Base-by-base conservation (phyloP, 1,284 basidiomycete genomes). In the Megacollybia platyphylla region DNA sequence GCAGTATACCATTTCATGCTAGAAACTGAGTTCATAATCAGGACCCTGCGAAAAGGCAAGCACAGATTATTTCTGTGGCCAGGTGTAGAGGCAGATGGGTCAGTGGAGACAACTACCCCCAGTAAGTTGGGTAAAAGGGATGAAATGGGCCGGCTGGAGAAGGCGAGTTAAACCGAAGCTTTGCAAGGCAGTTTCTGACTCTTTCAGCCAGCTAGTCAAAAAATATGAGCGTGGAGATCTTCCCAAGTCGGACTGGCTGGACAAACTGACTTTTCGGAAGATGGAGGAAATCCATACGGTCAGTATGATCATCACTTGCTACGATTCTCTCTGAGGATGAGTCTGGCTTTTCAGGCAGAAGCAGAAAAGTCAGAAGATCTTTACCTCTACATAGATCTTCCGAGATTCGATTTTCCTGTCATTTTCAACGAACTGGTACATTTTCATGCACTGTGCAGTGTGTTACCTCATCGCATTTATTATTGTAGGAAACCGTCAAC, bases 361-460 rank as follows among this genome's bases (percentile, higher is more conserved):
- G 80, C 88, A 0, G 79, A 80, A 53, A 91, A 90, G 57, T 93
- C 89, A 0, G 78, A 91, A 46, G 86, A 88, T 52, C 65, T 96
- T 18, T 97, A 89, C 55, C 71, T 98, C 4, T 97, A 97, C 57
- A 80, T 98, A 37, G 94, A 98, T 61, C 60, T 98, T 30, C 96
- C 94, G 0, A 76, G 89, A n/a, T 98, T 97, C 55, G 94, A 97
- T 57, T 93, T 97, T 56, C 94, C 96, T 0, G 83, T 99, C n/a
- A 84, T 98, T 38, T 99, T 87, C 59, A 88, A 84, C 47, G 94
- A 97, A 63, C 76, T 83, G 7, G 87, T 83, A 51, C 46, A 73
- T 59, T 15, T 51, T 3, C 30, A 36, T 15, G 39, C 42, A 34
- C 7, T n/a, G 7, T 34, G 7, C 7, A 39, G 44, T 5, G 44